These are phyloP conservation scores for Kodamaea sagamina DNA, from an alignment of 805 yeast species.

Conservation along the genomic window DNA sequence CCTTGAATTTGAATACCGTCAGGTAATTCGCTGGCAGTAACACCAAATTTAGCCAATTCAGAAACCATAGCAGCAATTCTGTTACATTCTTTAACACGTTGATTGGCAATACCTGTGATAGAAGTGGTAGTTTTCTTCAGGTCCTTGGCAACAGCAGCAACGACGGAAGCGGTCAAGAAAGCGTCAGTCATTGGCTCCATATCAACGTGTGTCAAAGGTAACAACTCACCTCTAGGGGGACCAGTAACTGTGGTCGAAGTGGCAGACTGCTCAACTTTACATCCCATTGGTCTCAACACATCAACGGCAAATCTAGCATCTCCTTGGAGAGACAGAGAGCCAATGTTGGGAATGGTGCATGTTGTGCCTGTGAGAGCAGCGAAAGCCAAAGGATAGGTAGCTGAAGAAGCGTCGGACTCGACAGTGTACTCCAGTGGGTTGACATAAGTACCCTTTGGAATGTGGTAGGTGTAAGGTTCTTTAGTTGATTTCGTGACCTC, in stretches of 20 bases:
- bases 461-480: conserved; percentile 82
- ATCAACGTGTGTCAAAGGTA: conserved; percentile 74
- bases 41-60: conserved; percentile 89
- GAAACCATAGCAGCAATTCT: conserved; percentile 93
- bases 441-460: conserved; percentile 78
- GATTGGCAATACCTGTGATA: conserved; percentile 95
- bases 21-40: conserved; percentile 75
- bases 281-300: conserved; percentile 94
- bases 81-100: conserved; percentile 96
- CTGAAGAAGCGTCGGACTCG: conserved; percentile 97
- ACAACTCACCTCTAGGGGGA: conserved; percentile 68
- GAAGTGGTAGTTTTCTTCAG: conserved; percentile 55
- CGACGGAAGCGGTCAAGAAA: conserved; percentile 92
- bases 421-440: conserved; percentile 86
- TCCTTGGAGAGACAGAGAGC: conserved; percentile 89
- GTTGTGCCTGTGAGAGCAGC: conserved; percentile 95
- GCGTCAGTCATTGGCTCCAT: conserved; percentile 99
- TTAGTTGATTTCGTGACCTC: conserved; percentile 66
- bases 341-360: conserved; percentile 93
- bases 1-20: conserved; percentile 94
- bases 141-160: conserved; percentile 82
- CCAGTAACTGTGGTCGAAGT: conserved; percentile 92
- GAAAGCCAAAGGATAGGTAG: conserved; percentile 95
- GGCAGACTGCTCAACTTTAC: conserved; percentile 77
- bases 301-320: conserved; percentile 96